Evolutionary conservation across 257 asterid species (phyloP), one percentile per base, ranked within the genome.

Genomic region (Capsicum chinense): DNA sequence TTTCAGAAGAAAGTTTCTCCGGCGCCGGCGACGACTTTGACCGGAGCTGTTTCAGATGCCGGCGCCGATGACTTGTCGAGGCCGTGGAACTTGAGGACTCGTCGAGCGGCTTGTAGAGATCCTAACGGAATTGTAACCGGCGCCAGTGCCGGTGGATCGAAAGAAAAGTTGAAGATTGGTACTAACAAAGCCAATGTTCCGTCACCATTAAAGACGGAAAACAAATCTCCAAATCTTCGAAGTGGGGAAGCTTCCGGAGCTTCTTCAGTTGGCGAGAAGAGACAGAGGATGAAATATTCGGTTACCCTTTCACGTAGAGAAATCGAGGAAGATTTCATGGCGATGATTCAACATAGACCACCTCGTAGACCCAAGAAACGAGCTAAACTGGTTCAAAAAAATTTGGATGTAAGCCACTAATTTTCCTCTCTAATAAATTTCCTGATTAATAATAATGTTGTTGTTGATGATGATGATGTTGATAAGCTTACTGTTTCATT

Each of bases 311-410:
- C 94, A 0, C 91, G 90, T 42, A 76, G 87, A 79, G 98, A 93
- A 17, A 94, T 96, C 85, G 98, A 93, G 63, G 97, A 94, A 67
- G 99, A 96, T 91, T 94, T 94, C 88, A 71, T 91, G 81, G 87
- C 92, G 0, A 88, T 91, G 60, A 90, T 92, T 11, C 93, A 94
- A 7, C 95, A 90, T 81, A 82, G 96, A 88, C 97, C 97, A 71
- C 93, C 92, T 81, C 95, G 99, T 84, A 85, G 98, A 63, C 99
- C 99, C 11, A 95, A 92, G 84, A 96, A 93, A 89, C 88, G 99
- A 56, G 82, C 91, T 9, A 88, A 84, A 73, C 68, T 85, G 78
- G 86, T 96, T 63, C 99, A 96, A 90, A 96, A 87, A 79, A 89
- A 90, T 69, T 84, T 96, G 76, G 98, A 96, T 87, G 98, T 93